Base-by-base conservation (phyloP, 2,329 filamentous ascomycete genomes). In the Aspergillus puulaauensis region DNA sequence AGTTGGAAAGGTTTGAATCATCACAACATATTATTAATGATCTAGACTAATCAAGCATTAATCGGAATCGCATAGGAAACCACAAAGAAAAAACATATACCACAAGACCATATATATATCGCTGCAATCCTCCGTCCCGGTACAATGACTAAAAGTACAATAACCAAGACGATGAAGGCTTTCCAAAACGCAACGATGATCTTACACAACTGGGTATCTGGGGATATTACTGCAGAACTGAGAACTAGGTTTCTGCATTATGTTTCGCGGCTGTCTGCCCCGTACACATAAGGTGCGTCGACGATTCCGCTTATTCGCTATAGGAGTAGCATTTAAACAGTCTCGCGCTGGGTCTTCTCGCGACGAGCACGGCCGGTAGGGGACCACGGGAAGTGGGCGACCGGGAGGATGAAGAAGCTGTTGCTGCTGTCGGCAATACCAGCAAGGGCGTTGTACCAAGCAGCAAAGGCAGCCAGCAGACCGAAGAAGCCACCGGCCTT, bases 361-460 rank as follows among this genome's bases (percentile, higher is more conserved):
- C 87, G 83, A 60, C 73, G 74, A 74, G 86, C 82, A 61, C 83
- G 84, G 53, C 86, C 90, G 78, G 89, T 89, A 68, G 90, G 88
- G 39, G 90, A 93, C 93, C 93, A 97, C 54, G 93, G 93, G 83
- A 97, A 96, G 82, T 96, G 92, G 68, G 90, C 88, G 62, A 97
- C 92, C 52, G 93, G 93, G 61, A 96, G 86, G 75, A 95, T 83
- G 82, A 96, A 95, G 86, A 96, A 96, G 81, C 91, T 95, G 71
- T 82, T 82, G 65, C 73, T 78, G 52, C 69, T 75, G 66, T 95
- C 90, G 61, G 89, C 88, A 57, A 95, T 85, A 84, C 90, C 90
- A 52, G 90, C 90, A 59, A 93, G 81, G 39, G 91, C 90, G 68
- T 91, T 92, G 77, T 93, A 96, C 91, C 91, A 96, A 4, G 91